Evolutionary conservation across 202 grass and related monocot species (phyloP).

Genomic region (Elaeis oleifera): DNA sequence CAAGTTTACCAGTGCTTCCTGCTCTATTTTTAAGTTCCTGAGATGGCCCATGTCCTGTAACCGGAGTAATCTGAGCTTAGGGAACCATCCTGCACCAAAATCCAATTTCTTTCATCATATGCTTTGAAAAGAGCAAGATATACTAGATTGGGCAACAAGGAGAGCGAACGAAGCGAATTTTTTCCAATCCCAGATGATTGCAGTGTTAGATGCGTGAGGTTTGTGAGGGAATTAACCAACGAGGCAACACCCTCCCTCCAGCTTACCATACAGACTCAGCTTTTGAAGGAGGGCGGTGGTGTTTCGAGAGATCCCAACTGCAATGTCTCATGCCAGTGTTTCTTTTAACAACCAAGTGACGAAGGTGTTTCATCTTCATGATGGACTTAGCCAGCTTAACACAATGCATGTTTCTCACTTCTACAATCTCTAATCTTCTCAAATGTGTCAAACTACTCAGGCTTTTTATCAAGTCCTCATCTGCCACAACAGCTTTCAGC

Average conservation of each 20-base stretch:
- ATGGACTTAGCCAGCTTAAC: neutral
- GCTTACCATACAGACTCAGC: neutral
- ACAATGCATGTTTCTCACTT: slow-evolving; percentile 10
- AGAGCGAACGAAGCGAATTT: neutral
- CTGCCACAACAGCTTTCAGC: slow-evolving; percentile 12
- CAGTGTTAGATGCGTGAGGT: slow-evolving; percentile 10
- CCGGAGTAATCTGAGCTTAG: neutral
- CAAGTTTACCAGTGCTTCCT: neutral
- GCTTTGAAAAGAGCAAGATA: slow-evolving; percentile 12
- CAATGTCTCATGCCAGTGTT: neutral
- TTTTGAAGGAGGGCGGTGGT: neutral
- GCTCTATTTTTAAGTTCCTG: neutral
- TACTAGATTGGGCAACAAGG: slow-evolving; percentile 6
- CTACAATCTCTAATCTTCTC: slow-evolving; percentile 14
- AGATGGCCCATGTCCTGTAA: slow-evolving; percentile 12
- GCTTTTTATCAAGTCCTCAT: slow-evolving; percentile 3
- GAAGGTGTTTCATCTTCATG: neutral
- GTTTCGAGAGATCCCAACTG: neutral
- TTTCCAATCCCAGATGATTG: slow-evolving; percentile 5
- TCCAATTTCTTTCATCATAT: neutral
- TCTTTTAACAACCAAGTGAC: neutral
- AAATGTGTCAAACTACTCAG: slow-evolving; percentile 15
- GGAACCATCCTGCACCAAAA: neutral
- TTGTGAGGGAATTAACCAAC: neutral
- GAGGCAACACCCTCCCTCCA: neutral